These are phyloP conservation scores for Fomitopsis serialis DNA, from an alignment of 768 basidiomycete species.

Conservation along the genomic window DNA sequence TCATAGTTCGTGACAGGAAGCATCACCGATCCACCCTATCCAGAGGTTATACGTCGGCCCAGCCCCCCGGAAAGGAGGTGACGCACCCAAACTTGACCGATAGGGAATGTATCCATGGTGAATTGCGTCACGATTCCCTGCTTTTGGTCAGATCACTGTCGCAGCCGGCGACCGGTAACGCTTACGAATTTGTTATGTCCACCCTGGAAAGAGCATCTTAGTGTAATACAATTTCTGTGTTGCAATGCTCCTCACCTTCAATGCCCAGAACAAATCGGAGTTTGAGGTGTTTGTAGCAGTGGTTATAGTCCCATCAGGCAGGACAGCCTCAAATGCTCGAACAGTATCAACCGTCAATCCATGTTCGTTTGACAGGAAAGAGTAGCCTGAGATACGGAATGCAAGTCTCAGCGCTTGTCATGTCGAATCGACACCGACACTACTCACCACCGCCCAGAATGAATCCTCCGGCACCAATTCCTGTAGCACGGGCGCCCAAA, in stretches of 20 bases:
- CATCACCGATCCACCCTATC: constrained; percentile 45
- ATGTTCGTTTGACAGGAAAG: background rate
- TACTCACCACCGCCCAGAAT: constrained; percentile 30
- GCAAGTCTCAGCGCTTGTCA: no score
- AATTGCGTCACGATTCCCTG: constrained; percentile 55
- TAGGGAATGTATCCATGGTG: constrained; percentile 44
- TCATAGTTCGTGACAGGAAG: constrained; percentile 17
- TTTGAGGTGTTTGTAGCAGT: constrained; percentile 24
- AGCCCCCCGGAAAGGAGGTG: background rate
- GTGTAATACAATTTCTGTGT: background rate
- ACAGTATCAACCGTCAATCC: constrained; percentile 1
- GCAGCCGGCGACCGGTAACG: constrained; percentile 19
- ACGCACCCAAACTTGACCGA: constrained; percentile 50
- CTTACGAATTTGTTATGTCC: constrained; percentile 55
- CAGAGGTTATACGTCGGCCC: background rate
- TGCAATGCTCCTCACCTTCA: constrained; percentile 23
- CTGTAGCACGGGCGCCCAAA: constrained; percentile 47
- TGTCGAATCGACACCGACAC: constrained; percentile 25
- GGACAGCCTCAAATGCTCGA: constrained; percentile 43
- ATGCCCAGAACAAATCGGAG: constrained; percentile 33
- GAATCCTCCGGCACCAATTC: constrained; percentile 54
- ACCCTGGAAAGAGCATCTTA: constrained; percentile 29
- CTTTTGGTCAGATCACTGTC: constrained; percentile 4
- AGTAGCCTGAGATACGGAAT: background rate
- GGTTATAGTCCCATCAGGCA: constrained; percentile 40